phyloP scores from a whole-genome alignment of 257 asterid species.

The Oldenlandia corymbosa region DNA sequence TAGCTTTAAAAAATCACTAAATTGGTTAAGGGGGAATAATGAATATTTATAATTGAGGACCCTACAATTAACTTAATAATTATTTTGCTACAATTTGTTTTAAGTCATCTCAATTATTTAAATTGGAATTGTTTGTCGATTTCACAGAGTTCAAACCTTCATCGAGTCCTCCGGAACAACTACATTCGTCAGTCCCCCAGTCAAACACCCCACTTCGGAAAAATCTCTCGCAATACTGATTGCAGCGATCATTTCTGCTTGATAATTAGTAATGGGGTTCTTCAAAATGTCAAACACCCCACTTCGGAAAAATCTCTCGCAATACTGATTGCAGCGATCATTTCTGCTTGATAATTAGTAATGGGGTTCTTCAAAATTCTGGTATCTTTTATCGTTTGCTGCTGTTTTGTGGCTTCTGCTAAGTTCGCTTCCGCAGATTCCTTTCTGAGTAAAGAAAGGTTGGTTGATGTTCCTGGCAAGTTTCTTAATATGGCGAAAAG shows the following conservation, averaged over 20 bases:
- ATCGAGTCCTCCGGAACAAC: neutral
- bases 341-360: neutral
- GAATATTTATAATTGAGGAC: too few species aligned
- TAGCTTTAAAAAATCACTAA: too few species aligned
- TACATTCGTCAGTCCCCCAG: neutral
- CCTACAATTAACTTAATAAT: too few species aligned
- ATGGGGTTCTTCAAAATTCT: slow-evolving; percentile 29
- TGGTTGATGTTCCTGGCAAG: slow-evolving; percentile 34
- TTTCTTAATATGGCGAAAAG: slow-evolving; percentile 45
- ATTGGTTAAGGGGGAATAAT: too few species aligned
- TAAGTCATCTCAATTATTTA: too few species aligned
- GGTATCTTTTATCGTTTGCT: neutral
- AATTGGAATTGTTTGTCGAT: too few species aligned
- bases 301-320: neutral
- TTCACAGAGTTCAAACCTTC: too few species aligned
- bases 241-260: neutral
- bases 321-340: neutral
- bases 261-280: slow-evolving; percentile 28
- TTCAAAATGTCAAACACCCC: slow-evolving; percentile 4
- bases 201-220: neutral
- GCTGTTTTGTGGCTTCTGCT: slow-evolving; percentile 2
- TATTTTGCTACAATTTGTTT: too few species aligned
- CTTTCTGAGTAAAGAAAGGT: slow-evolving; percentile 24
- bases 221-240: neutral
- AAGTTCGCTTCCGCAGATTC: slow-evolving; percentile 21